Base-by-base conservation (phyloP, 345 rosid genomes). In the Linum usitatissimum region DNA sequence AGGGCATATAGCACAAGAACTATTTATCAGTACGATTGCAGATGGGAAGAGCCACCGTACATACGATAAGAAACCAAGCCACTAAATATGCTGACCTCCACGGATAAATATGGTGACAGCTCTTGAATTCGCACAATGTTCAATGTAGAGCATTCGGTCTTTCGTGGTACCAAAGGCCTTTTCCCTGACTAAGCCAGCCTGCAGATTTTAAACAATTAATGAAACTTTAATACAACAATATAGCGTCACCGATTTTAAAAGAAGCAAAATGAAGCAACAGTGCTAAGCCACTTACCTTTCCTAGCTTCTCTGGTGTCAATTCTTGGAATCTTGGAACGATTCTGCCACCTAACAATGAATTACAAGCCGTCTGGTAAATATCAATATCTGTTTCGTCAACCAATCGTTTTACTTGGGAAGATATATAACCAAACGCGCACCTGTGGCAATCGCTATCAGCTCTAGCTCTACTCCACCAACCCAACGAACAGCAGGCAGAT, bases 381-480 rank as follows among this genome's bases (percentile, higher is more conserved):
- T 23, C 28, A 23, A 23, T 23, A 23, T 2, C 28, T 2, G 28
- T 23, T 23, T 23, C 28, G 28, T 23, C 1, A 23, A 23, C 28
- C 53, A 20, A 53, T 34, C 19, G 3, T 1, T 8, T 9, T 10
- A 5, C 8, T 19, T 19, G 14, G 2, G 7, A 14, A 18, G 53
- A 55, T 62, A 30, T 13, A 53, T 39, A 67, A 69, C 21, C 19
- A 21, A 45, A 13, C 75, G 68, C 17, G 55, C 53, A 86, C 97
- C 97, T 70, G 99, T 93, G 64, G 99, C 99, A 66, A 90, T 93
- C 34, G 99, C 99, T 63, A 93, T 93, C 56, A 90, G 92, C 77
- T 93, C 99, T 75, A 93, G 72, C 75, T 93, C 99, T 58, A 93
- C 99, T 68, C 99, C 97, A 65, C 99, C 99, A 30, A 93, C 99